Conservation (phyloP, 257 asterid species). For the Ophiorrhiza pumila region DNA sequence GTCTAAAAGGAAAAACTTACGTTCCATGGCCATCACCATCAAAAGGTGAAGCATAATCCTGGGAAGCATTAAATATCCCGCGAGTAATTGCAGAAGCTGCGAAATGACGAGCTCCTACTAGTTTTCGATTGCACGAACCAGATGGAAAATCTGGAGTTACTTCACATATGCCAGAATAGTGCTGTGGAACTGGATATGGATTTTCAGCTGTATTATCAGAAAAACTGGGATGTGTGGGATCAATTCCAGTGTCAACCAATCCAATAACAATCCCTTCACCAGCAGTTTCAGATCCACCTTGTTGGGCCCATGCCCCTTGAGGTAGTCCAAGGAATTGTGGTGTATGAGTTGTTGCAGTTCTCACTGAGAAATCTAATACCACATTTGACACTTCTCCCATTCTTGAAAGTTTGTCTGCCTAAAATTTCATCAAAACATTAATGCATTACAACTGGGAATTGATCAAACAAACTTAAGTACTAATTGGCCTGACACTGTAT, state of each 20-base stretch:
- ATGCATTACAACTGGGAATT: background rate
- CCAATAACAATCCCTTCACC: conserved; percentile 98
- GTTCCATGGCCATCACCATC: conserved; percentile 99
- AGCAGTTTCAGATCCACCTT: conserved; percentile 86
- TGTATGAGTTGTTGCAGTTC: conserved; percentile 92
- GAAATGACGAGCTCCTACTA: conserved; percentile 95
- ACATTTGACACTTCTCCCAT: conserved; percentile 79
- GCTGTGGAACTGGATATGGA: conserved; percentile 75
- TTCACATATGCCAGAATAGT: conserved; percentile 92
- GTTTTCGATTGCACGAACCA: conserved; percentile 98
- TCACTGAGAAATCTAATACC: conserved; percentile 75
- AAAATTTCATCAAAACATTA: conserved; percentile 15
- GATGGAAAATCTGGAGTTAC: conserved; percentile 94
- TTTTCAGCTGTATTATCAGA: conserved; percentile 57
- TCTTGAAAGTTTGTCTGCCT: conserved; percentile 77
- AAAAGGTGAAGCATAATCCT: conserved; percentile 93
- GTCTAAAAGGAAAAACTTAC: conserved; percentile 44
- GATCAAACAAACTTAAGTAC: background rate
- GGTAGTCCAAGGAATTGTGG: conserved; percentile 97
- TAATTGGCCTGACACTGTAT: background rate
- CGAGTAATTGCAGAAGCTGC: conserved; percentile 98
- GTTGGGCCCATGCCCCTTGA: conserved; percentile 91
- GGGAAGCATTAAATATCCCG: conserved; percentile 91
- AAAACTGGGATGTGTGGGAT: conserved; percentile 92
- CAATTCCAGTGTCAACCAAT: conserved; percentile 90